These are phyloP conservation scores for Pseudogymnoascus sp. DNA, from an alignment of 2,329 filamentous ascomycete species.

Conservation along the genomic window DNA sequence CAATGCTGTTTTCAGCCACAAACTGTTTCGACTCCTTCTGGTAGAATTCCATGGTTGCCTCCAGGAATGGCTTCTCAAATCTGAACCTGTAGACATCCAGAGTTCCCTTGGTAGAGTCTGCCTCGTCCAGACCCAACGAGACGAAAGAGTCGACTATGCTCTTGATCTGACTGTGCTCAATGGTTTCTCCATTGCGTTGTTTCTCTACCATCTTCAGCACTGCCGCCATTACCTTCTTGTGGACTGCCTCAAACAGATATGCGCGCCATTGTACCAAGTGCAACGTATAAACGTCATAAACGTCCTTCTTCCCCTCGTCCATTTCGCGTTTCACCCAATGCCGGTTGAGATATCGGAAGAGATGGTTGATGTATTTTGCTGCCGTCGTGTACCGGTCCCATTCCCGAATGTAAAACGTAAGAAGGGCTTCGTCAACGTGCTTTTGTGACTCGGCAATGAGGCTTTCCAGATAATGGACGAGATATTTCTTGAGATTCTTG, in stretches of 20 bases:
- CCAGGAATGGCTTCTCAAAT: conserved; percentile 89
- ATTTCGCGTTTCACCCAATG: conserved; percentile 99
- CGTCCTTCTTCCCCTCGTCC: conserved; percentile 96
- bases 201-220: conserved; percentile 95
- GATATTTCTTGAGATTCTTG: conserved; percentile 80
- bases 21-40: conserved; percentile 89
- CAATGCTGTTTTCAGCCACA: conserved; percentile 91
- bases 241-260: conserved; percentile 79
- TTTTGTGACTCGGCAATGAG: conserved; percentile 67
- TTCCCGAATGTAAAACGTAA: conserved; percentile 91
- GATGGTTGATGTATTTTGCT: conserved; percentile 93
- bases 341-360: conserved; percentile 92
- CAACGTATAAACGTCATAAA: conserved; percentile 96
- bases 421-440: conserved; percentile 82
- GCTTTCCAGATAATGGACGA: conserved; percentile 65
- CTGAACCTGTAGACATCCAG: conserved; percentile 89
- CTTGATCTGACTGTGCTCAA: conserved; percentile 95
- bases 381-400: conserved; percentile 95
- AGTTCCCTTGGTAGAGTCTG: conserved; percentile 86
- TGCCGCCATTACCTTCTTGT: conserved; percentile 86
- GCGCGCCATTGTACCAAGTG: conserved; percentile 94
- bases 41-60: conserved; percentile 80
- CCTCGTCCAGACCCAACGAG: conserved; percentile 87
- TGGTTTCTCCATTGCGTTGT: conserved; percentile 94
- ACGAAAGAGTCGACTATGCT: conserved; percentile 95